Base-by-base conservation (phyloP, 768 basidiomycete genomes). In the Mycena filopes region DNA sequence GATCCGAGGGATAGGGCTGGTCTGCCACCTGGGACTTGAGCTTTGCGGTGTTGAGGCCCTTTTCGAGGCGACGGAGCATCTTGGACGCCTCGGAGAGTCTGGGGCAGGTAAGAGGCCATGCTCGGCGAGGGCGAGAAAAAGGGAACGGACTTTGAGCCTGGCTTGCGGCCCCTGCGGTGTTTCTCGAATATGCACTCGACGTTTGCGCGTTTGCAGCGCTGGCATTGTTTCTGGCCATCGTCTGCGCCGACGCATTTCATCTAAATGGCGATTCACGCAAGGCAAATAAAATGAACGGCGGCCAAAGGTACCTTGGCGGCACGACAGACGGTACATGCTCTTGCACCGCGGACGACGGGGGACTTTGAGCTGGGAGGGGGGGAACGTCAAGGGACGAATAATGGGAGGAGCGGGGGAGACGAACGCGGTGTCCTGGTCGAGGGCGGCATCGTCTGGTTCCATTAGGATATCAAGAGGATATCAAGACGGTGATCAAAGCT, bases 221-320 rank as follows among this genome's bases (percentile, higher is more conserved):
- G 92, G 75, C 93, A 95, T 31, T 86, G 87, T 71, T 88, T 89
- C 66, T 87, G 83, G 63, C 93, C 92, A 72, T 95, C 93, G 75
- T 95, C 93, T 53, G 94, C 91, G 47, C 92, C 93, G 63, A 95
- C 93, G 72, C 93, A 95, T 77, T 94, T 94, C 93, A 95, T 95
- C 93, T 95, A 70, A 46, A 55, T 53, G 47, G 60, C 60, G 50
- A 55, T 49, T 28, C 20, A 63, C 31, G 58, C 57, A 38, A 65
- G 65, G 71, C 55, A 63, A 68, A 58, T 53, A 48, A 68, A 56
- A 60, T 63, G 55, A 57, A 65, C 38, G 65, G 62, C 59, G 42
- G 67, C 53, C 25, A 43, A 41, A 58, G 67, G 55, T 69, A 90
- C 93, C 87, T 95, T 95, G 67, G 93, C 93, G 56, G 87, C 85